These are phyloP conservation scores for Syzygium grande DNA, from an alignment of 345 rosid species.

Conservation along the genomic window DNA sequence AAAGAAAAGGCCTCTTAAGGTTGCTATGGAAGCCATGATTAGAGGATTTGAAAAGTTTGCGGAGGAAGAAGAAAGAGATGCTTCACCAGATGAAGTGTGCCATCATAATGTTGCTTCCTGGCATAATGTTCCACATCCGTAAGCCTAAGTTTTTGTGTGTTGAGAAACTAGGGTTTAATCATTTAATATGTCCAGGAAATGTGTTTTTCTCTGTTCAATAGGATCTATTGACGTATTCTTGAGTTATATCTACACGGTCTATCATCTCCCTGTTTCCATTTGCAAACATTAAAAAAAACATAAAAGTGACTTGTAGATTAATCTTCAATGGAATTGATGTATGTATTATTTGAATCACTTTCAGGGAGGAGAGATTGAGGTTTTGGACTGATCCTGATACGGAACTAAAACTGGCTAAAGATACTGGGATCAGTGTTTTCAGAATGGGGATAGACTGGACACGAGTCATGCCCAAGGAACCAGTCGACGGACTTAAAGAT, in stretches of 20 bases:
- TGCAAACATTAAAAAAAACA: not conserved
- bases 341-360: conserved; percentile 14
- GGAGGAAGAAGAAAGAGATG: conserved; percentile 25
- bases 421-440: conserved; percentile 69
- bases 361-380: conserved; percentile 82
- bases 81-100: conserved; percentile 21
- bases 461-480: conserved; percentile 83
- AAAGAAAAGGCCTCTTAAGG: conserved; percentile 43
- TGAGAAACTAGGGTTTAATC: not conserved
- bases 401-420: conserved; percentile 82
- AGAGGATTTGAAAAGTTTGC: conserved; percentile 57
- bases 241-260: not conserved
- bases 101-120: conserved; percentile 88
- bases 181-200: not conserved
- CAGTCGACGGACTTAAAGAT: conserved; percentile 55
- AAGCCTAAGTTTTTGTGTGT: conserved; percentile 27
- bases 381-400: conserved; percentile 98
- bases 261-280: not conserved
- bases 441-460: conserved; percentile 96
- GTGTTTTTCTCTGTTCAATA: not conserved
- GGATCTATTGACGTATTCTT: not conserved
- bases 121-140: conserved; percentile 91
- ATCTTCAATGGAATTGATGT: not conserved
- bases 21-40: conserved; percentile 88
- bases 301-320: not conserved